These are phyloP conservation scores for Mycena belliarum DNA, from an alignment of 768 basidiomycete species.

Conservation along the genomic window DNA sequence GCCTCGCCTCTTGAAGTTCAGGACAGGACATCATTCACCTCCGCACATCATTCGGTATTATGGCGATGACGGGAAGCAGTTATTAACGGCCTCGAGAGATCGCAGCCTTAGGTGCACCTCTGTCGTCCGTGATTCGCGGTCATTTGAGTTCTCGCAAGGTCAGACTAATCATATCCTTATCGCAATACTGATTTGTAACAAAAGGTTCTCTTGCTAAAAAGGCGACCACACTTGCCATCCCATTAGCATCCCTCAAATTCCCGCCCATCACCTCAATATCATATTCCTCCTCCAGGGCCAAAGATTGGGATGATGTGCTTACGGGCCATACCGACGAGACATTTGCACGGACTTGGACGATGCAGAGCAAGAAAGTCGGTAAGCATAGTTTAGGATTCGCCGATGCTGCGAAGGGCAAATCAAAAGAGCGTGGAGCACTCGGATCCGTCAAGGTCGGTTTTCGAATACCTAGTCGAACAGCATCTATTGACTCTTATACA, in stretches of 20 bases:
- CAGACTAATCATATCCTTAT: background rate
- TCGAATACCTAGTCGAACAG: background rate
- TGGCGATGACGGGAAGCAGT: constrained; percentile 94
- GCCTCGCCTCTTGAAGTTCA: constrained; percentile 87
- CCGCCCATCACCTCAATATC: constrained; percentile 78
- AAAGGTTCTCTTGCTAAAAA: constrained; percentile 85
- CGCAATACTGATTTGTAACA: background rate
- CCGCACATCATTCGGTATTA: constrained; percentile 93
- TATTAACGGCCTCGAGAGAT: constrained; percentile 88
- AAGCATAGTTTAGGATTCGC: constrained; percentile 68
- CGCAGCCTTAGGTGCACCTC: constrained; percentile 87
- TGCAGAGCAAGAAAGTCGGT: constrained; percentile 79
- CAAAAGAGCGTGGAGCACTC: constrained; percentile 40
- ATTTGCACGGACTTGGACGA: constrained; percentile 85
- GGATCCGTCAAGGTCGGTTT: constrained; percentile 71
- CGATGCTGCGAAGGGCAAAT: constrained; percentile 51
- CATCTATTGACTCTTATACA: constrained; percentile 28
- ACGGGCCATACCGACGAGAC: constrained; percentile 87
- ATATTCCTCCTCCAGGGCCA: constrained; percentile 76
- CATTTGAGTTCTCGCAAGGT: constrained; percentile 95
- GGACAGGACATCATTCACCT: constrained; percentile 89
- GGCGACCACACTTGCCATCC: constrained; percentile 74
- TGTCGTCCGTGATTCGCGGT: constrained; percentile 92
- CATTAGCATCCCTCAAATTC: constrained; percentile 81
- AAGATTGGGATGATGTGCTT: constrained; percentile 97